Evolutionary conservation across 2,329 filamentous ascomycete species (phyloP).

Genomic region (Metarhizium humberi): DNA sequence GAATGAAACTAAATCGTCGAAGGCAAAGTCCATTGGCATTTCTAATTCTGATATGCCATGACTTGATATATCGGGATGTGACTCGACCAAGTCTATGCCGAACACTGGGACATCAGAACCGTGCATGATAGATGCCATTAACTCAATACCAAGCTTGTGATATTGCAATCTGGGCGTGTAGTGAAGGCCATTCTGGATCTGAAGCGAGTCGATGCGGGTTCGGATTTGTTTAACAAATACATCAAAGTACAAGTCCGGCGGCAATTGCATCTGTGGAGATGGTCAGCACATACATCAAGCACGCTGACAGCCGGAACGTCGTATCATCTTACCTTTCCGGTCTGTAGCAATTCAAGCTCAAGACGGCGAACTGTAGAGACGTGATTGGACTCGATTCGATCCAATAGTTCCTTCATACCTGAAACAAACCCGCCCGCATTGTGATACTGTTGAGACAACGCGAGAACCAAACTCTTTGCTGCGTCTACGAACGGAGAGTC

Average conservation of each 20-base stretch:
- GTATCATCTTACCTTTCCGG: slow-evolving; percentile 35
- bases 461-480: slow-evolving; percentile 25
- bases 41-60: not conserved
- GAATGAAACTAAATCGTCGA: not conserved
- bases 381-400: slow-evolving; percentile 24
- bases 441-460: slow-evolving; percentile 24
- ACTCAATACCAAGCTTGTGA: slow-evolving; percentile 28
- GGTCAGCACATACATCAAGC: not conserved
- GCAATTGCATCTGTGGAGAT: slow-evolving; percentile 27
- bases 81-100: not conserved
- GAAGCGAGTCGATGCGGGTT: slow-evolving; percentile 30
- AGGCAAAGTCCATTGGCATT: not conserved
- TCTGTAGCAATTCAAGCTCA: slow-evolving; percentile 41
- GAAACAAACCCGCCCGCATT: slow-evolving; percentile 20
- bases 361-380: slow-evolving; percentile 34
- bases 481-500: slow-evolving; percentile 26
- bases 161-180: slow-evolving; percentile 28
- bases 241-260: slow-evolving; percentile 27
- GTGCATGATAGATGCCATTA: slow-evolving; percentile 31
- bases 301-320: too few species aligned
- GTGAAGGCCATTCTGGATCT: slow-evolving; percentile 5
- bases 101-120: not conserved
- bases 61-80: not conserved
- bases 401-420: slow-evolving; percentile 25
- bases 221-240: slow-evolving; percentile 32